These are phyloP conservation scores for Alternaria angustiovoidea DNA, from an alignment of 2,329 filamentous ascomycete genomes.

Conservation along the genomic window DNA sequence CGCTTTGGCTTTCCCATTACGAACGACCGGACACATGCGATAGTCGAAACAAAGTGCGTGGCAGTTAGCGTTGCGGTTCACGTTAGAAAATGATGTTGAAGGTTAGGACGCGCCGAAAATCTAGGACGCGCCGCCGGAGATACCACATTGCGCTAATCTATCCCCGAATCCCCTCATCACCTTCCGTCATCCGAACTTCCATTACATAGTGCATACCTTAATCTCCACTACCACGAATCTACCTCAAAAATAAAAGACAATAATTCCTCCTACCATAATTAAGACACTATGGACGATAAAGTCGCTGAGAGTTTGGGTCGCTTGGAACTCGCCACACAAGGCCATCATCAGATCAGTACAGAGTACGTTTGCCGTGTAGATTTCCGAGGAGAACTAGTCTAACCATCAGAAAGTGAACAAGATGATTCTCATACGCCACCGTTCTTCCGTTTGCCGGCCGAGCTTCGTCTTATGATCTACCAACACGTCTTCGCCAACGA, in stretches of 20 bases:
- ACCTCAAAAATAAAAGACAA: not conserved
- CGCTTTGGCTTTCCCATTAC: constrained; percentile 27
- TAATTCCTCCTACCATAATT: not conserved
- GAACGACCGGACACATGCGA: not conserved
- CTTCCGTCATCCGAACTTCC: not conserved
- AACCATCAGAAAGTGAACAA: not conserved
- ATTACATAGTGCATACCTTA: not conserved
- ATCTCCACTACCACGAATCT: not conserved
- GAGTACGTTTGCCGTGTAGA: not conserved
- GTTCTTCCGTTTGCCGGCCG: constrained; percentile 6
- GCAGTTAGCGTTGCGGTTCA: not conserved
- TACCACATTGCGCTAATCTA: constrained; percentile 6
- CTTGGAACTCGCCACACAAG: not conserved
- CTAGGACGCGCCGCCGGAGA: constrained; percentile 15
- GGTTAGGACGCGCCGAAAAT: constrained; percentile 18
- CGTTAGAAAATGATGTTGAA: constrained; percentile 8
- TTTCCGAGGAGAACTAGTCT: not conserved
- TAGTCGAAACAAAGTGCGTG: not conserved
- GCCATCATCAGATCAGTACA: not conserved
- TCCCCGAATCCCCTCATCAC: constrained; percentile 9
- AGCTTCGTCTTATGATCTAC: constrained; percentile 16
- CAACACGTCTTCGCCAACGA: constrained; percentile 11
- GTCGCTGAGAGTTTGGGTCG: not conserved
- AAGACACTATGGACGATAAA: not conserved
- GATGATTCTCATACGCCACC: not conserved